These are phyloP conservation scores for Labyrinthula sp. DNA, from an alignment of 352 stramenopile species.

Conservation along the genomic window DNA sequence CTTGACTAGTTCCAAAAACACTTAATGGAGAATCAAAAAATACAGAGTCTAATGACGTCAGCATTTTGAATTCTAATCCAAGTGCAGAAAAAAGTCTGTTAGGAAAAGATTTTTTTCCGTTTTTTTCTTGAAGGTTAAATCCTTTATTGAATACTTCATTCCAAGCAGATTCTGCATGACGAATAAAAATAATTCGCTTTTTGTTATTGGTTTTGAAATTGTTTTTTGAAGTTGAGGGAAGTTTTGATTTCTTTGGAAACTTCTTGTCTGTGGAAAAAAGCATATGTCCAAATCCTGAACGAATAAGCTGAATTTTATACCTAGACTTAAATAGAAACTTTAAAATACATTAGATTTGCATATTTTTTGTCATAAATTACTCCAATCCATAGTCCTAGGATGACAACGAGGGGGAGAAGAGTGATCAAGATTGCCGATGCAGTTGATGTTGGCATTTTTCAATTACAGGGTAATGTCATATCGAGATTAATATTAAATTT, in stretches of 20 bases:
- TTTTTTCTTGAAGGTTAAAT: too few species aligned
- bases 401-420: constrained; percentile 13
- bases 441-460: too few species aligned
- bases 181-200: constrained; percentile 53
- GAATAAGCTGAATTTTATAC: constrained; percentile 25
- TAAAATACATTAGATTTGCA: constrained; percentile 24
- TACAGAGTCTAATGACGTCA: constrained; percentile 46
- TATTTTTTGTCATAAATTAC: constrained; percentile 24
- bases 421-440: too few species aligned
- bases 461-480: too few species aligned
- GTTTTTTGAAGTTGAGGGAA: background rate
- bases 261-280: constrained; percentile 24
- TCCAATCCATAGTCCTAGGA: constrained; percentile 23
- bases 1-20: constrained; percentile 41
- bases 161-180: constrained; percentile 61
- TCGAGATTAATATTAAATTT: too few species aligned
- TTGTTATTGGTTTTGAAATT: constrained; percentile 1
- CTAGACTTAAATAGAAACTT: too few species aligned
- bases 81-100: constrained; percentile 41
- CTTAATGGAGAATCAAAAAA: constrained; percentile 61
- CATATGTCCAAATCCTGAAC: constrained; percentile 15
- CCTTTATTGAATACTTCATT: constrained; percentile 62
- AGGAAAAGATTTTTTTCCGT: constrained; percentile 36
- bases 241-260: constrained; percentile 7
- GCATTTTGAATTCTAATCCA: constrained; percentile 45